phyloP scores from a whole-genome alignment of 495 filamentous ascomycete genomes.

The Cenococcum geophilum region DNA sequence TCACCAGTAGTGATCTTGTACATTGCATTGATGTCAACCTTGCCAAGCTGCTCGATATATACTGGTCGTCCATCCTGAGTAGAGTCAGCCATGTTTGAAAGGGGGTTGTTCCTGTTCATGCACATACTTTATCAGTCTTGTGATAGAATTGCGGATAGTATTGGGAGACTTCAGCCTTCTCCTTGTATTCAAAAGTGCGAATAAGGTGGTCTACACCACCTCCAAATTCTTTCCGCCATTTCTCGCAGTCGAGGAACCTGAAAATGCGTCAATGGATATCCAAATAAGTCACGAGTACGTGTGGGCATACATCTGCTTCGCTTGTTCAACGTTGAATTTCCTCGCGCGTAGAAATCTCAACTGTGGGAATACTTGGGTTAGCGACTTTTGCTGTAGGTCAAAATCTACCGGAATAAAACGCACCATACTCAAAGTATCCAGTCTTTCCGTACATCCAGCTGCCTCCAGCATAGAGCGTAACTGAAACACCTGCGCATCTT shows the following conservation, averaged over 20 bases:
- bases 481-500: constrained; percentile 85
- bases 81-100: neutral
- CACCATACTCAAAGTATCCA: constrained; percentile 88
- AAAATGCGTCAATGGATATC: constrained; percentile 17
- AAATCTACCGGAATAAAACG: constrained; percentile 20
- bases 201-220: constrained; percentile 71
- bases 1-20: constrained; percentile 88
- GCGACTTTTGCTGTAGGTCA: constrained; percentile 12
- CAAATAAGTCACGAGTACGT: constrained; percentile 23
- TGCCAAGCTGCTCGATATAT: constrained; percentile 94
- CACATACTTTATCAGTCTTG: constrained; percentile 87
- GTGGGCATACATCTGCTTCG: constrained; percentile 71
- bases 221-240: constrained; percentile 80
- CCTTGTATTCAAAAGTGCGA: constrained; percentile 74
- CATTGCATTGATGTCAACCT: constrained; percentile 84
- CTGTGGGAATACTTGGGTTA: constrained; percentile 38
- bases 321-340: constrained; percentile 80
- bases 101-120: neutral
- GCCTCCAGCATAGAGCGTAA: constrained; percentile 78
- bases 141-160: constrained; percentile 99
- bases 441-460: constrained; percentile 71
- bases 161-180: constrained; percentile 81
- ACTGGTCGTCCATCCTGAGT: constrained; percentile 86
- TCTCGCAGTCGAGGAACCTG: constrained; percentile 88
- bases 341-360: constrained; percentile 87